Conservation (phyloP, 441 rosid genomes). For the Pelargonium fulgidum region DNA sequence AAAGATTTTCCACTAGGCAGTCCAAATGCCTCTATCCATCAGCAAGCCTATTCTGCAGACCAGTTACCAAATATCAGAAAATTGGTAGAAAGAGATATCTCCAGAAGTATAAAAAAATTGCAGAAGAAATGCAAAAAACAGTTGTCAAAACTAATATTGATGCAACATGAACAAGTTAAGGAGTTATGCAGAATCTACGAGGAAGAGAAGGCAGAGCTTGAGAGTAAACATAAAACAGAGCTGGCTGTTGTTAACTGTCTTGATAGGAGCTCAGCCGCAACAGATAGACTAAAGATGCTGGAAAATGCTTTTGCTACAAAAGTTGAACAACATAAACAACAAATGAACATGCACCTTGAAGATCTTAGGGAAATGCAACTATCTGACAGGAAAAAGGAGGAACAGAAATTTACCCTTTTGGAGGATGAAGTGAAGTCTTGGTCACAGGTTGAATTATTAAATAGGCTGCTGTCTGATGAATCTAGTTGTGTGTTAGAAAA, state of each 20-base stretch:
- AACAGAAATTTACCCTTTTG: constrained; percentile 40
- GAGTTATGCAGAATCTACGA: constrained; percentile 30
- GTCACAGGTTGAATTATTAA: constrained; percentile 34
- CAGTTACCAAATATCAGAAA: constrained; percentile 21
- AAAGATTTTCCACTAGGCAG: constrained; percentile 20
- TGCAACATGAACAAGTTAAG: constrained; percentile 36
- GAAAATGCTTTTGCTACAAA: constrained; percentile 40
- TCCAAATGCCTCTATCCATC: constrained; percentile 19
- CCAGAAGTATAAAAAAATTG: constrained; percentile 42
- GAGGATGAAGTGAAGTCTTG: constrained; percentile 43
- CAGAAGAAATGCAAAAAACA: constrained; percentile 43
- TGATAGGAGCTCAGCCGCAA: constrained; percentile 26
- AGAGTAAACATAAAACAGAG: constrained; percentile 34
- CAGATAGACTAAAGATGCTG: constrained; percentile 42
- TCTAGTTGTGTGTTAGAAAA: constrained; percentile 18
- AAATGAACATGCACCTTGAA: constrained; percentile 31
- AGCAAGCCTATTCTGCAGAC: constrained; percentile 25
- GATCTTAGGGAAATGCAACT: constrained; percentile 36
- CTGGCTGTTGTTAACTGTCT: constrained; percentile 42
- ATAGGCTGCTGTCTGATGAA: constrained; percentile 21
- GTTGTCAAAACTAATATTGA: constrained; percentile 36
- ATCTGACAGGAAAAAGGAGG: constrained; percentile 38
- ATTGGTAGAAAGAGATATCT: constrained; percentile 40
- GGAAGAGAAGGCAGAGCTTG: constrained; percentile 41
- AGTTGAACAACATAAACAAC: constrained; percentile 34